These are phyloP conservation scores for Aphanomyces invadans DNA, from an alignment of 352 stramenopile genomes.

Conservation along the genomic window DNA sequence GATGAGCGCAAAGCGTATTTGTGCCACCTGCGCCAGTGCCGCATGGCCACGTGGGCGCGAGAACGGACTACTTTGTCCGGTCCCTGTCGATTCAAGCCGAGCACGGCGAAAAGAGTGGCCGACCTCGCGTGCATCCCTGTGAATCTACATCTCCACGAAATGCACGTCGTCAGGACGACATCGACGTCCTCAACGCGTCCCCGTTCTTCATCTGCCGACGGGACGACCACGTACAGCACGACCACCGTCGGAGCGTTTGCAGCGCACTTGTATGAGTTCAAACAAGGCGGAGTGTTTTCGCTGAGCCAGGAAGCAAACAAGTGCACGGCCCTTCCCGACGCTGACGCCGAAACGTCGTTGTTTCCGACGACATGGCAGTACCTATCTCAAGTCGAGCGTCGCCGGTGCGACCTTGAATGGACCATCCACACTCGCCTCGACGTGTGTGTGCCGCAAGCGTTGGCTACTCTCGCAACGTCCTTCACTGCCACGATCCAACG, in stretches of 20 bases:
- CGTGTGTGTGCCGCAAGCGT: slow-evolving; percentile 69
- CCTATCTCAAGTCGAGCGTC: slow-evolving; percentile 8
- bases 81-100: not conserved
- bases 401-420: slow-evolving; percentile 59
- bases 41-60: slow-evolving; percentile 55
- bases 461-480: slow-evolving; percentile 48
- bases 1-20: slow-evolving; percentile 66
- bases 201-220: no score
- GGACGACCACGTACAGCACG: slow-evolving; percentile 84
- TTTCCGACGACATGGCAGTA: slow-evolving; percentile 21
- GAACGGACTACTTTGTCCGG: slow-evolving; percentile 31
- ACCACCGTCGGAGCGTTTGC: slow-evolving; percentile 82
- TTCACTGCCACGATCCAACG: not conserved
- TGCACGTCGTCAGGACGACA: slow-evolving; percentile 64
- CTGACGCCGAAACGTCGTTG: not conserved
- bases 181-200: no score
- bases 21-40: slow-evolving; percentile 47
- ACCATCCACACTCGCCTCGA: slow-evolving; percentile 62
- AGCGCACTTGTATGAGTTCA: slow-evolving; percentile 84
- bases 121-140: slow-evolving; percentile 19
- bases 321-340: not conserved
- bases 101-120: not conserved
- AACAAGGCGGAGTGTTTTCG: slow-evolving; percentile 66
- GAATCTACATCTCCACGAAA: slow-evolving; percentile 79
- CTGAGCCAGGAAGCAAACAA: not conserved